Evolutionary conservation across 2,329 filamentous ascomycete species (phyloP).

Genomic region (Furcasterigmium sp.): DNA sequence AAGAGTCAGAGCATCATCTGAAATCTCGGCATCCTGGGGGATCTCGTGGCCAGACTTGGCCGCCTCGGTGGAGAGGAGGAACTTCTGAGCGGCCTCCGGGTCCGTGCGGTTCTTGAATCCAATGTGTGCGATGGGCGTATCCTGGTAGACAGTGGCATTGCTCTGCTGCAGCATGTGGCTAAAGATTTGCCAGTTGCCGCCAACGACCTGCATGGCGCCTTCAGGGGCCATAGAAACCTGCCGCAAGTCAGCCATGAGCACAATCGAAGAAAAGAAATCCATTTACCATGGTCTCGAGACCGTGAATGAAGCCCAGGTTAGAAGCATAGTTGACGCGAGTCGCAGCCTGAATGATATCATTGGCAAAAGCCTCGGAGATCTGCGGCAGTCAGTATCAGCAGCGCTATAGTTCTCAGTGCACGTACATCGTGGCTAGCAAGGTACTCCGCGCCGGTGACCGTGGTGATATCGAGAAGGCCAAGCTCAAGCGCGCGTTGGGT

Average conservation of each 20-base stretch:
- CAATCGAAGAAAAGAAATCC: neutral
- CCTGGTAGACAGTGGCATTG: constrained; percentile 54
- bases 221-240: constrained; percentile 81
- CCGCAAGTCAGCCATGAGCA: neutral
- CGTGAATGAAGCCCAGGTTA: constrained; percentile 81
- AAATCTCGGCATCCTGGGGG: constrained; percentile 10
- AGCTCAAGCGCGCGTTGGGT: constrained; percentile 63
- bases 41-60: constrained; percentile 11
- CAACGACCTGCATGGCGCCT: constrained; percentile 70
- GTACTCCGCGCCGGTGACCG: constrained; percentile 68
- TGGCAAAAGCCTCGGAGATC: constrained; percentile 62
- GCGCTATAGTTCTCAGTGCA: neutral
- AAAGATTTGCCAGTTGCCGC: constrained; percentile 95
- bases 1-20: constrained; percentile 9
- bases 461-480: constrained; percentile 61
- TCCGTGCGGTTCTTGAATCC: constrained; percentile 37
- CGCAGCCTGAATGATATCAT: constrained; percentile 82
- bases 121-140: constrained; percentile 63
- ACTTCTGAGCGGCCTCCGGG: constrained; percentile 34
- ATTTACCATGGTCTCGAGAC: constrained; percentile 73
- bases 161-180: constrained; percentile 68
- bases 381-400: constrained; percentile 16
- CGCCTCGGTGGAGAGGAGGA: constrained; percentile 35
- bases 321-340: constrained; percentile 94
- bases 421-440: constrained; percentile 57